Evolutionary conservation across 2,329 filamentous ascomycete genomes (phyloP), one percentile per base, ranked within the genome.

Genomic region (Dactylella cylindrospora): DNA sequence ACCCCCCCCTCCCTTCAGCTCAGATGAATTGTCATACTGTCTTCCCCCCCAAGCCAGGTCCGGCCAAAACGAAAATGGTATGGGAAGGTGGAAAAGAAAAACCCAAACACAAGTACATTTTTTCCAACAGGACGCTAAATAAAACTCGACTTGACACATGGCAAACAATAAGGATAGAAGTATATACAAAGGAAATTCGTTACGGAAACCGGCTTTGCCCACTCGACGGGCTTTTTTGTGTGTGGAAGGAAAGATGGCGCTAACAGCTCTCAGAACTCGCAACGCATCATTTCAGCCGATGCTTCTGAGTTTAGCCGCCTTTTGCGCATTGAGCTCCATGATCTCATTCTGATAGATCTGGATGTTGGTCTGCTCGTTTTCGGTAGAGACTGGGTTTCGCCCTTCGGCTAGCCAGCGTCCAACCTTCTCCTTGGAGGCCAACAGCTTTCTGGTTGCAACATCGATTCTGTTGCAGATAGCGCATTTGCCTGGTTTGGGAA

Each of bases 391-490:
- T 31, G 68, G 68, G 65, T 69, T 68, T 64, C 68, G 68, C 46
- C 66, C 66, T 66, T 70, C 68, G 59, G 66, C 54, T 62, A 68
- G 57, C 68, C 68, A 70, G 43, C 68, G 67, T 36, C 62, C 66
- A 28, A 70, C 67, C 53, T 67, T 67, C 57, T 70, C 68, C 53
- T 65, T 67, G 44, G 68, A 65, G 35, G 65, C 64, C 40, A 36
- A 53, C 31, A 70, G 68, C 64, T 70, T 70, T 33, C 67, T 64
- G 52, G 65, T 67, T 5, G 61, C 66, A 25, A 70, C 67, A 36
- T 90, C 85, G 68, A 90, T 89, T 75, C 93, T 90, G 70, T 89
- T 84, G 76, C 91, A 97, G 65, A 90, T 79, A 72, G 86, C 88
- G 78, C 91, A 97, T 69, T 82, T 81, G 51, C 81, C 80, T 35